Evolutionary conservation across 1,284 basidiomycete species (phyloP).

Genomic region (Quambalaria eucalypti): DNA sequence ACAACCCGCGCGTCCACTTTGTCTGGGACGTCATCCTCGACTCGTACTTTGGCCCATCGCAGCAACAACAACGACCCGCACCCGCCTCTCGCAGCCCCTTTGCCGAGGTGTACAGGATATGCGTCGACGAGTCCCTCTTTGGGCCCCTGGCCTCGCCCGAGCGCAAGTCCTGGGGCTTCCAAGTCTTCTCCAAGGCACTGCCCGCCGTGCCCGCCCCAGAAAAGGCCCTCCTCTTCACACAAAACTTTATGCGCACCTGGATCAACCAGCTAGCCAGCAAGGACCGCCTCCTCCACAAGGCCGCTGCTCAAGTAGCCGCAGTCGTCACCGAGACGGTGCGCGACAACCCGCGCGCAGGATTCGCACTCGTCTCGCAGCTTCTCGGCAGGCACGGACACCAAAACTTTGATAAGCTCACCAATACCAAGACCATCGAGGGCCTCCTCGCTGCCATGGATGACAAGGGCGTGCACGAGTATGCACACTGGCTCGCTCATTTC

Average conservation of each 20-base stretch:
- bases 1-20: slow-evolving; percentile 58
- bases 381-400: slow-evolving; percentile 75
- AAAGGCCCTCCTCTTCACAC: slow-evolving; percentile 80
- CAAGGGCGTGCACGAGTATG: slow-evolving; percentile 68
- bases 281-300: slow-evolving; percentile 81
- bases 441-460: slow-evolving; percentile 68
- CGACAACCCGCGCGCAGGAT: slow-evolving; percentile 68
- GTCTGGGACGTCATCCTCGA: slow-evolving; percentile 81
- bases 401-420: slow-evolving; percentile 84
- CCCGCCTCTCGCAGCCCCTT: slow-evolving; percentile 53
- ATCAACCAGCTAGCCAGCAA: slow-evolving; percentile 83
- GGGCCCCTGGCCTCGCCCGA: slow-evolving; percentile 72
- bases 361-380: slow-evolving; percentile 74
- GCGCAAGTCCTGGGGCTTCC: slow-evolving; percentile 91
- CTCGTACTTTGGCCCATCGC: slow-evolving; percentile 56
- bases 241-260: slow-evolving; percentile 92
- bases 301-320: slow-evolving; percentile 58
- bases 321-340: slow-evolving; percentile 69
- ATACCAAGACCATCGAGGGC: slow-evolving; percentile 83
- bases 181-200: slow-evolving; percentile 74
- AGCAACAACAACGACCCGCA: slow-evolving; percentile 1
- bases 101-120: slow-evolving; percentile 78
- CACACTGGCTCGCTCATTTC: slow-evolving; percentile 42
- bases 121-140: slow-evolving; percentile 87
- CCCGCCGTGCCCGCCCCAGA: slow-evolving; percentile 60